phyloP scores from a whole-genome alignment of 176 grass and related monocot genomes.

The Oryza glumipatula region DNA sequence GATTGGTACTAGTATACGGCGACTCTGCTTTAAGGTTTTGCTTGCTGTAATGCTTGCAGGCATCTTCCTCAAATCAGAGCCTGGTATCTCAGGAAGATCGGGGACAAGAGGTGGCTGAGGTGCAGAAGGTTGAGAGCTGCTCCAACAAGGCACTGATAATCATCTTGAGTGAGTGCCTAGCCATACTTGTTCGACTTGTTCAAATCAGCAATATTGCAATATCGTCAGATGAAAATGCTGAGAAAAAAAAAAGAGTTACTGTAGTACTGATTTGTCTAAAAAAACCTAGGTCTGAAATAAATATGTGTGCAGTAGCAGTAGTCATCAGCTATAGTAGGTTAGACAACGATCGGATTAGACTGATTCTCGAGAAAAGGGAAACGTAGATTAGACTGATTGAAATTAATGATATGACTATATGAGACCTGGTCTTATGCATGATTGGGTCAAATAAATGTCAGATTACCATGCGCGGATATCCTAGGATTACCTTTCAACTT shows the following conservation, averaged over 20 bases:
- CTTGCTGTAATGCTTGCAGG: neutral
- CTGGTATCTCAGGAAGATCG: neutral
- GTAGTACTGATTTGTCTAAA: neutral
- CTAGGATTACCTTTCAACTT: too few species aligned
- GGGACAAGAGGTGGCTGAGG: neutral
- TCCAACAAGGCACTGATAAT: slow-evolving; percentile 24
- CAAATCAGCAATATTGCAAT: neutral
- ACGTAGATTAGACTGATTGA: too few species aligned
- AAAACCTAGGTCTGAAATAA: neutral
- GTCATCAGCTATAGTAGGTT: too few species aligned
- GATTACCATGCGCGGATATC: too few species aligned
- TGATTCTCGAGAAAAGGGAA: too few species aligned
- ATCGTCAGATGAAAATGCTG: neutral
- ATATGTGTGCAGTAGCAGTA: too few species aligned
- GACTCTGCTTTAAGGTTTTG: neutral
- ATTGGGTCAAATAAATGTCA: too few species aligned
- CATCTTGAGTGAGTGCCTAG: slow-evolving; percentile 24
- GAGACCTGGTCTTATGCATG: too few species aligned
- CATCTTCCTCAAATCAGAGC: neutral
- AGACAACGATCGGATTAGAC: too few species aligned
- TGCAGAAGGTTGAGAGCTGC: neutral
- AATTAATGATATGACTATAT: too few species aligned
- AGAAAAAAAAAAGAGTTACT: neutral
- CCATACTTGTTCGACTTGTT: neutral
- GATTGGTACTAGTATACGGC: too few species aligned